Evolutionary conservation across 1,284 basidiomycete genomes (phyloP).

Genomic region (Amylostereum areolatum): DNA sequence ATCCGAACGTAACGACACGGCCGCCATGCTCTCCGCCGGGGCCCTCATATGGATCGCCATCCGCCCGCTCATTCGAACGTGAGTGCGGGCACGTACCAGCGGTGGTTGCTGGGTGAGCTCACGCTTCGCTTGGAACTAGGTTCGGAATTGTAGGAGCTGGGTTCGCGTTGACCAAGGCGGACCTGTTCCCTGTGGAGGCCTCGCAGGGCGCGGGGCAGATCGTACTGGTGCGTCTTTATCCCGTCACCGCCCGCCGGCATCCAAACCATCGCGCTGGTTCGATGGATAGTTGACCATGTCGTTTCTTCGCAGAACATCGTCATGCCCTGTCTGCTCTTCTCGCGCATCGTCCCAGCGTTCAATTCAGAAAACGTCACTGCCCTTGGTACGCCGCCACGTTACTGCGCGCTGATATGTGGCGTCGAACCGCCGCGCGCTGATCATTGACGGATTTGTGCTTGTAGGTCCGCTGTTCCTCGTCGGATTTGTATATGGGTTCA

Average conservation of each 20-base stretch:
- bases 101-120: too few species aligned
- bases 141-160: conserved; percentile 49
- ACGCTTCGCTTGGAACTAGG: conserved; percentile 22
- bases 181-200: conserved; percentile 54
- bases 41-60: conserved; percentile 52
- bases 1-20: not conserved
- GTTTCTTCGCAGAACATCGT: conserved; percentile 47
- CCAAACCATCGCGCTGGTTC: not conserved
- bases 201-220: conserved; percentile 56
- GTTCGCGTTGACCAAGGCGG: conserved; percentile 52
- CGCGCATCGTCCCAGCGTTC: conserved; percentile 73
- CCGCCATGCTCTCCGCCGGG: conserved; percentile 27
- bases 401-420: conserved; percentile 3
- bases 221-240: conserved; percentile 34
- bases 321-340: conserved; percentile 69
- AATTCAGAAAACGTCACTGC: conserved; percentile 55
- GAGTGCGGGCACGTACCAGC: conserved; percentile 15
- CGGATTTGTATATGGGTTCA: conserved; percentile 43
- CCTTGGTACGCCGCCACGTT: conserved; percentile 38
- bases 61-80: conserved; percentile 57
- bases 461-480: conserved; percentile 51
- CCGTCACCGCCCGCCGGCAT: not conserved
- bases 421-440: not conserved
- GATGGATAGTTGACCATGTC: not conserved
- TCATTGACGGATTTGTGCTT: conserved; percentile 15